Percentiles rank a stretch among this genome's conserved stretches.
phyloP scores from a whole-genome alignment of 441 rosid species.

The Omphalea diandra region DNA sequence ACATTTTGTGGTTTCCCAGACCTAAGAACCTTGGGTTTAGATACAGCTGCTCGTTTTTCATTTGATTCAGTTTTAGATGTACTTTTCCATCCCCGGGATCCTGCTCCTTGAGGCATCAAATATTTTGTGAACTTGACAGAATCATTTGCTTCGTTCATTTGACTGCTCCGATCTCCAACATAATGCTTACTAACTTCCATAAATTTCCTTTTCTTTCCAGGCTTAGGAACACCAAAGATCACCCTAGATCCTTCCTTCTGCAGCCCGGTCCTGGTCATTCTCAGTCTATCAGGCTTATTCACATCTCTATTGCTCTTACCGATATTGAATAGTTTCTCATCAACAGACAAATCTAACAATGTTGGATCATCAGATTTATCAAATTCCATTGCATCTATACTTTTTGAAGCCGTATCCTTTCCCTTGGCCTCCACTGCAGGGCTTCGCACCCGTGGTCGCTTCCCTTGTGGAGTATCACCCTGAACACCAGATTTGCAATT shows the following conservation, averaged over 20 bases:
- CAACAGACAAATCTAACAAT: slow-evolving; percentile 51
- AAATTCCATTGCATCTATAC: slow-evolving; percentile 33
- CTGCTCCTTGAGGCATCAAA: slow-evolving; percentile 66
- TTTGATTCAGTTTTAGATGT: slow-evolving; percentile 47
- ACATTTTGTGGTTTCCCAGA: slow-evolving; percentile 53
- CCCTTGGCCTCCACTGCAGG: slow-evolving; percentile 46
- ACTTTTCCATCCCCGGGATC: slow-evolving; percentile 63
- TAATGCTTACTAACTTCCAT: slow-evolving; percentile 99
- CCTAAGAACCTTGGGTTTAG: slow-evolving; percentile 60
- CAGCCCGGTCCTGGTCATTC: slow-evolving; percentile 67
- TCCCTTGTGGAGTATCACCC: slow-evolving; percentile 91
- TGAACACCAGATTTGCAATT: slow-evolving; percentile 34
- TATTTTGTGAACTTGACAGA: slow-evolving; percentile 61
- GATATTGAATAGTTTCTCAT: slow-evolving; percentile 62
- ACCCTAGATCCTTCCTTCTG: slow-evolving; percentile 84
- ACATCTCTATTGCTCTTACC: slow-evolving; percentile 60
- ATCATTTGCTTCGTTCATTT: slow-evolving; percentile 51
- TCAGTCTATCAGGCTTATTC: slow-evolving; percentile 45
- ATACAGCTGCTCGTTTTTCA: slow-evolving; percentile 52
- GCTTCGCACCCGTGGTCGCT: slow-evolving; percentile 59
- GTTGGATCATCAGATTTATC: slow-evolving; percentile 49
- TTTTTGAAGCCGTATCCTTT: slow-evolving; percentile 47
- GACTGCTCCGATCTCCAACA: slow-evolving; percentile 49
- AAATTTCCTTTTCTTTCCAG: slow-evolving; percentile 96
- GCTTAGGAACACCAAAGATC: slow-evolving; percentile 90